Evolutionary conservation across 257 asterid genomes (phyloP).

Genomic region (Mitragyna speciosa): DNA sequence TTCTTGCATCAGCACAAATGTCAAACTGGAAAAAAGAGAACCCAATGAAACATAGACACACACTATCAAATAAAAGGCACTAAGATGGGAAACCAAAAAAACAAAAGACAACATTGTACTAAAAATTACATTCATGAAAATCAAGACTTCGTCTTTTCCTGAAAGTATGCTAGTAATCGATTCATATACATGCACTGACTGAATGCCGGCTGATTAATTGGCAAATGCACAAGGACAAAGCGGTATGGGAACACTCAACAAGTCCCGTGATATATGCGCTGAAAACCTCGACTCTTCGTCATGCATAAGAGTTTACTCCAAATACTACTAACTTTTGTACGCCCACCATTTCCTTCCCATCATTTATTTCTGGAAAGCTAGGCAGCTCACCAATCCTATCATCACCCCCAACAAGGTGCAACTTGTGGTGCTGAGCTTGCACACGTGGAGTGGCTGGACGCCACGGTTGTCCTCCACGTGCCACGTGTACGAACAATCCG

Average conservation of each 20-base stretch:
- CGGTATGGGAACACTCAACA: background rate
- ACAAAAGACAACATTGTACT: background rate
- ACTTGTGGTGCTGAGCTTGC: background rate
- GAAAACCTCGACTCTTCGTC: background rate
- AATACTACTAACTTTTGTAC: background rate
- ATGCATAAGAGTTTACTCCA: too few species aligned
- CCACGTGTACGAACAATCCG: background rate
- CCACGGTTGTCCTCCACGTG: background rate
- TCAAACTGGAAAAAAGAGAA: too few species aligned
- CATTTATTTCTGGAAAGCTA: background rate
- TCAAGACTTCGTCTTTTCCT: background rate
- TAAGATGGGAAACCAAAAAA: background rate
- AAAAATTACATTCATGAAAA: background rate
- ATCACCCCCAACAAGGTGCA: background rate
- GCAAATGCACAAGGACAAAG: too few species aligned
- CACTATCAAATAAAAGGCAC: background rate
- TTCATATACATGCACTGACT: background rate
- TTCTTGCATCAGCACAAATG: too few species aligned
- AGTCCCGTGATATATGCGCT: slow-evolving; percentile 7
- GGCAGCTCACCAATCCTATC: background rate
- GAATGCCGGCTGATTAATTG: background rate
- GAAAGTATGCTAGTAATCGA: background rate
- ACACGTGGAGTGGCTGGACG: background rate
- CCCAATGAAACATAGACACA: background rate
- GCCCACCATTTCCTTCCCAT: background rate